A percentile compares a stretch with the other conserved stretches of the same genome.
phyloP scores from a whole-genome alignment of 305 asterid genomes.

The Rubia peregrina region DNA sequence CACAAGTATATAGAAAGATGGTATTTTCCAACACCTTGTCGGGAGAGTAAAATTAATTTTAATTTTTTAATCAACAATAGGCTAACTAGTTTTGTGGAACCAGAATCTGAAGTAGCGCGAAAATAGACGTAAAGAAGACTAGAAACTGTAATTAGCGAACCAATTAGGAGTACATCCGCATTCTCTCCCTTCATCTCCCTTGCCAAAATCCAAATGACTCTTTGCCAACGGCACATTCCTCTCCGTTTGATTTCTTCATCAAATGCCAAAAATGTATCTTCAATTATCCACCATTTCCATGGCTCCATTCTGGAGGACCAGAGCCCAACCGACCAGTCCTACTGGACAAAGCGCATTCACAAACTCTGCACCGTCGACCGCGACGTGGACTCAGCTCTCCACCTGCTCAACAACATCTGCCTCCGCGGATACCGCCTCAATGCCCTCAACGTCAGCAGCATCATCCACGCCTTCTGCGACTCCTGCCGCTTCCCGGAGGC shows the following conservation, averaged over 20 bases:
- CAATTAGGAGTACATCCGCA: background rate
- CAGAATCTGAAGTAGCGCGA: no score
- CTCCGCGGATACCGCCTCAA: slow-evolving; percentile 52
- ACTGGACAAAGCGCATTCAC: slow-evolving; percentile 64
- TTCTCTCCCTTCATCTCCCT: background rate
- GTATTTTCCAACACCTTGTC: no score
- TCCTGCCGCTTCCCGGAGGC: slow-evolving; percentile 60
- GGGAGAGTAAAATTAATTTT: no score
- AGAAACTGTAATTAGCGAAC: background rate
- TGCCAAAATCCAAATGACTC: slow-evolving; percentile 4
- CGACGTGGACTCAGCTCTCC: slow-evolving; percentile 50
- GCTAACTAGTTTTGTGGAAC: no score
- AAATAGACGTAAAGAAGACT: no score
- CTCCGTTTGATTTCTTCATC: background rate
- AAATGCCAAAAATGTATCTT: background rate
- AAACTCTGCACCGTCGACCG: slow-evolving; percentile 44
- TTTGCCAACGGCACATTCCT: slow-evolving; percentile 2
- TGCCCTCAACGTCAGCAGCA: slow-evolving; percentile 57
- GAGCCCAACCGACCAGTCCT: slow-evolving; percentile 25
- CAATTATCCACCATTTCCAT: slow-evolving; percentile 1
- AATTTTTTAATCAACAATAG: no score
- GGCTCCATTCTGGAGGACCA: background rate
- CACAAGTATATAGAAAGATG: no score
- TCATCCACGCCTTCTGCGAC: slow-evolving; percentile 60
- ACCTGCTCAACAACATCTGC: slow-evolving; percentile 44